Base-by-base conservation (phyloP, 345 rosid genomes). In the Acer yangbiense region DNA sequence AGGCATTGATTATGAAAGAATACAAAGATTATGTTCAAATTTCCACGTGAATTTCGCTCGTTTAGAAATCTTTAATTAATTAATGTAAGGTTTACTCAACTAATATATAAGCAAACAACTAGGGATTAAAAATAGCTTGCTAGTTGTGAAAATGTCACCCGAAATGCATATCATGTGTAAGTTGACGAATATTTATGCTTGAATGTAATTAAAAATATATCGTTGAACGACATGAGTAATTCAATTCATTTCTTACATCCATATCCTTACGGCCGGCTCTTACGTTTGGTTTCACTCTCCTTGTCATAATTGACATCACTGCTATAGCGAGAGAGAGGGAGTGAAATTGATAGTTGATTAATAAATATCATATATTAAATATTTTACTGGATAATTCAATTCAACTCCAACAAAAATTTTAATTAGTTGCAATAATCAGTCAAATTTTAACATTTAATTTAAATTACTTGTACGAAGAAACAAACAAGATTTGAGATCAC, bases 401-500 rank as follows among this genome's bases (percentile, higher is more conserved):
- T 72, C 16, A 8, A 44, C 57, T 62, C 41, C 41, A 14, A 73
- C 21, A 14, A 21, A 20, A 25, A 25, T 43, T 41, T n/a, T 35
- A 39, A 6, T 10, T 11, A 39, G 11, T 10, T 11, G 11, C n/a
- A 25, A 14, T 58, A 23, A 12, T 64, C 60, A 61, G 77, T 64
- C 71, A 50, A 50, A 25, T 50, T 46, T 63, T 21, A 46, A 35
- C 2, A 60, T 25, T 63, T 62, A 35, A 60, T 25, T 63, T 62
- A 35, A 23, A 44, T 46, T 16, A 62, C 69, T 18, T 71, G 35
- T 43, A 13, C 17, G 29, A 25, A 68, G 17, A 39, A 61, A 58
- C 71, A 69, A 77, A 71, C 43, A 64, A 23, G 58, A 62, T 62
- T 71, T 64, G 71, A 58, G 61, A 68, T 76, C 73, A 76, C 79